Evolutionary conservation across 208 protist species (phyloP).

Genomic region (Leishmania arabica): DNA sequence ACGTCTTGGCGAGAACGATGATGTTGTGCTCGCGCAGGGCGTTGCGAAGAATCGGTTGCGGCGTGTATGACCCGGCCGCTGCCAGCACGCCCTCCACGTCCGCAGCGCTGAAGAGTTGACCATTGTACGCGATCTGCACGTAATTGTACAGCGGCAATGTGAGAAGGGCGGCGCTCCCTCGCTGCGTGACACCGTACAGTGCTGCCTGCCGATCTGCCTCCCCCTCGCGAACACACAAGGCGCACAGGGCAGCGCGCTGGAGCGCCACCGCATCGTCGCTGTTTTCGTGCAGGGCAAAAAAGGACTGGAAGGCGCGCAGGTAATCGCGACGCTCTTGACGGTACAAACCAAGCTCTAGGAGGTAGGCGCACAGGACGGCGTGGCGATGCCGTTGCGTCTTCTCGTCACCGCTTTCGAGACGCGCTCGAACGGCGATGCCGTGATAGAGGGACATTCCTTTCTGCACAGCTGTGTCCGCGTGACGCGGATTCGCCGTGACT

Average conservation of each 20-base stretch:
- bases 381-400: not conserved
- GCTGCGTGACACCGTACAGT: conserved; percentile 6
- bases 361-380: conserved; percentile 20
- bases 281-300: conserved; percentile 16
- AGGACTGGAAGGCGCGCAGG: conserved; percentile 29
- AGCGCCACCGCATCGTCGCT: conserved; percentile 14
- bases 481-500: not conserved
- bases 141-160: not conserved
- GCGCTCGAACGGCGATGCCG: not conserved
- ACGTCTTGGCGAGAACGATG: conserved; percentile 15
- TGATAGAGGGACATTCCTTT: conserved; percentile 30
- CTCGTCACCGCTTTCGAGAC: not conserved
- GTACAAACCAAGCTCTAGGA: conserved; percentile 22
- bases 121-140: conserved; percentile 2
- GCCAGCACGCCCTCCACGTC: conserved; percentile 7
- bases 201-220: conserved; percentile 10
- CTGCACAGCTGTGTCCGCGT: conserved; percentile 24
- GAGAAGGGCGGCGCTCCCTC: not conserved
- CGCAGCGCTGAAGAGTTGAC: conserved; percentile 11
- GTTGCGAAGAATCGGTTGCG: conserved; percentile 1
- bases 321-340: conserved; percentile 23
- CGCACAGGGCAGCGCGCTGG: conserved; percentile 12
- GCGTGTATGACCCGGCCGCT: not conserved
- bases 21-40: conserved; percentile 35
- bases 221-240: conserved; percentile 22